phyloP scores from a whole-genome alignment of 805 yeast genomes.

The Lipomyces starkeyi region DNA sequence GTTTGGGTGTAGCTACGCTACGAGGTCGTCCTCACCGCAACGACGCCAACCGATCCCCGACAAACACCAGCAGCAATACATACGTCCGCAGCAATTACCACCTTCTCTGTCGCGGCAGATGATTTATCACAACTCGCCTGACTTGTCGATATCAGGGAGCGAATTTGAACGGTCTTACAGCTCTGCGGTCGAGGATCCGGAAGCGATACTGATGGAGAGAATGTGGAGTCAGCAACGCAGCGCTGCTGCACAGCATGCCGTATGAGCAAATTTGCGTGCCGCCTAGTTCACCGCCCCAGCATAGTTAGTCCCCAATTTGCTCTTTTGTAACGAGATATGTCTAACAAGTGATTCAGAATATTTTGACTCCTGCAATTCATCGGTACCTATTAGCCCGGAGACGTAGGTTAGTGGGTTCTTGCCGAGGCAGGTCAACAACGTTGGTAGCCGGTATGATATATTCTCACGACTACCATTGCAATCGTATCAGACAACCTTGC shows the following conservation, averaged over 20 bases:
- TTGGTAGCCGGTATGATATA: constrained; percentile 23
- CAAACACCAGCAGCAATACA: background rate
- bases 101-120: constrained; percentile 17
- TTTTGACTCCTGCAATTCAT: constrained; percentile 1
- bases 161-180: constrained; percentile 26
- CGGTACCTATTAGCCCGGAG: constrained; percentile 10
- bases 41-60: constrained; percentile 7
- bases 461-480: constrained; percentile 23
- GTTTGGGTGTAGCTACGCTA: background rate
- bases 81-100: constrained; percentile 6
- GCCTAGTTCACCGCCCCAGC: background rate
- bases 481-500: background rate
- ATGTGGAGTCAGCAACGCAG: constrained; percentile 17
- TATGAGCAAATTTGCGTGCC: background rate
- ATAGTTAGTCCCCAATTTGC: background rate
- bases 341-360: background rate
- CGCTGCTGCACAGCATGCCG: background rate
- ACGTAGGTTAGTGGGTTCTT: background rate
- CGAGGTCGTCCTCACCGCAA: background rate
- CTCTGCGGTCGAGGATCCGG: constrained; percentile 11
- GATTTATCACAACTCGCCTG: constrained; percentile 30
- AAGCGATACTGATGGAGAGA: constrained; percentile 13
- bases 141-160: constrained; percentile 22
- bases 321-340: background rate
- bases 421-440: constrained; percentile 6